These are phyloP conservation scores for Flaveria linearis DNA, from an alignment of 129 eudicot species.

Conservation along the genomic window DNA sequence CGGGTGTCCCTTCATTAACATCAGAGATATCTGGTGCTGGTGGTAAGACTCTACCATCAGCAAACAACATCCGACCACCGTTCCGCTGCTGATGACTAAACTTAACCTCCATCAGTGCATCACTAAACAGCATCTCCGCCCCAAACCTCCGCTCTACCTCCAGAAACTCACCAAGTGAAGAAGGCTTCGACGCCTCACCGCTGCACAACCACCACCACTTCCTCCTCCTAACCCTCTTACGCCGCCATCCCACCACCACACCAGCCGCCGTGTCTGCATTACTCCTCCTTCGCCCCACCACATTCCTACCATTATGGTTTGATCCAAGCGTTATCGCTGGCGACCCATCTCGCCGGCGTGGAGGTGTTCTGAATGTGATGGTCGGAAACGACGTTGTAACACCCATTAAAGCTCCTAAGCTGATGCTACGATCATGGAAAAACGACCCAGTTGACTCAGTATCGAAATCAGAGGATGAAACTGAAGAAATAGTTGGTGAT, in stretches of 20 bases:
- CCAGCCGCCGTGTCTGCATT: constrained; percentile 27
- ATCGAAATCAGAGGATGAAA: constrained; percentile 82
- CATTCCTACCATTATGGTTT: constrained; percentile 12
- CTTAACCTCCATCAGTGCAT: constrained; percentile 31
- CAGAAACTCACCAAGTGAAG: constrained; percentile 67
- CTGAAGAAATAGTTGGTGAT: constrained; percentile 69
- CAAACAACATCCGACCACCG: constrained; percentile 59
- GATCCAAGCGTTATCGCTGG: constrained; percentile 25
- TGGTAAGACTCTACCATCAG: constrained; percentile 74
- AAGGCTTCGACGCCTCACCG: constrained; percentile 51
- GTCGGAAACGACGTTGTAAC: constrained; percentile 44
- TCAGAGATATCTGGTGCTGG: constrained; percentile 35
- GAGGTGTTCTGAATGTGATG: constrained; percentile 57
- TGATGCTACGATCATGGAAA: constrained; percentile 77
- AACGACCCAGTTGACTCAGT: constrained; percentile 84
- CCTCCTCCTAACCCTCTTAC: constrained; percentile 41
- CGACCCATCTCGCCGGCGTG: constrained; percentile 42
- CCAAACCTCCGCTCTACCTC: constrained; percentile 76
- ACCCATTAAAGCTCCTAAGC: constrained; percentile 76
- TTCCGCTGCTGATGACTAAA: constrained; percentile 28
- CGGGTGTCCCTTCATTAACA: constrained; percentile 40
- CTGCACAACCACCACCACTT: constrained; percentile 72
- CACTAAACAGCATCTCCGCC: constrained; percentile 44
- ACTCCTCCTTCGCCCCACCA: constrained; percentile 30
- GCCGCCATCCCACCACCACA: constrained; percentile 40